A percentile compares a stretch with the other conserved stretches of the same genome.
phyloP scores from a whole-genome alignment of 495 filamentous ascomycete genomes.

The Neurospora sp. region DNA sequence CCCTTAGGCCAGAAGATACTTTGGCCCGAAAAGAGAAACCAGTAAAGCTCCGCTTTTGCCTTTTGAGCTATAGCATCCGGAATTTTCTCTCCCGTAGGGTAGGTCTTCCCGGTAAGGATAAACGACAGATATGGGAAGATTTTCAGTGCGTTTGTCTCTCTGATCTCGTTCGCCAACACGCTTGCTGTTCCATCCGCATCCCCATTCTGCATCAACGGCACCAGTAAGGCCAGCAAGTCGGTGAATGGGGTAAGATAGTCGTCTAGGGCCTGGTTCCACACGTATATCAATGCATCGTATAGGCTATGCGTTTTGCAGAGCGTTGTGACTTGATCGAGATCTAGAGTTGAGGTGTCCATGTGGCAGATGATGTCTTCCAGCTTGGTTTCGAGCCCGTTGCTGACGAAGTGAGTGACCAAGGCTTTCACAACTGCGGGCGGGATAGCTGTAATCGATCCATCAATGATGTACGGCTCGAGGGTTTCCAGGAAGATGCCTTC shows the following conservation, averaged over 20 bases:
- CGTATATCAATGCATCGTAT: conserved; percentile 92
- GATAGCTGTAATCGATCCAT: conserved; percentile 60
- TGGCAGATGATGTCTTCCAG: conserved; percentile 95
- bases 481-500: conserved; percentile 75
- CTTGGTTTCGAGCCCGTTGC: conserved; percentile 55
- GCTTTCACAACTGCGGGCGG: conserved; percentile 81
- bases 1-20: conserved; percentile 54
- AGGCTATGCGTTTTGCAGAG: conserved; percentile 85
- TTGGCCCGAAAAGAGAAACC: conserved; percentile 84
- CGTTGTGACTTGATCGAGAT: conserved; percentile 84
- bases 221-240: conserved; percentile 67
- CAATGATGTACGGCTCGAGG: conserved; percentile 75
- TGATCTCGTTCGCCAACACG: conserved; percentile 37
- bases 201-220: conserved; percentile 45
- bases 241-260: conserved; percentile 88
- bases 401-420: conserved; percentile 69
- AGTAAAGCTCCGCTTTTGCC: conserved; percentile 81
- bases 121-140: conserved; percentile 94
- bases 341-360: conserved; percentile 80
- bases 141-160: conserved; percentile 65
- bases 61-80: conserved; percentile 54
- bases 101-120: conserved; percentile 78
- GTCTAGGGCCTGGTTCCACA: conserved; percentile 83
- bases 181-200: conserved; percentile 31
- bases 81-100: conserved; percentile 73